These are phyloP conservation scores for Sugiyamaella floridensis DNA, from an alignment of 805 yeast genomes.

Conservation along the genomic window DNA sequence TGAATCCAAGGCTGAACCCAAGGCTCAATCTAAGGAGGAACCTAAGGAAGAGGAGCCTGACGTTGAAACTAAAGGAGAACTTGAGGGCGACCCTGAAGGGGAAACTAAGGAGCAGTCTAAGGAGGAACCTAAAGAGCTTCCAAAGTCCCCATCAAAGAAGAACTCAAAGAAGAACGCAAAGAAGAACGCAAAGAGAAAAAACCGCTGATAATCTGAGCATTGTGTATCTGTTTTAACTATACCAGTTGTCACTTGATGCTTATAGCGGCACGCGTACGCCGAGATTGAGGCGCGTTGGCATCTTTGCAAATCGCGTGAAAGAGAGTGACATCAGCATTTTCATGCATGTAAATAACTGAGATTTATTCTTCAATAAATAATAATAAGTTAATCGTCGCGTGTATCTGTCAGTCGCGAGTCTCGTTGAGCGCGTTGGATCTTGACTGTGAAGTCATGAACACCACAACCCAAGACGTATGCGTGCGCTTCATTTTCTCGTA, in stretches of 20 bases:
- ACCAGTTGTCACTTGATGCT: too few species aligned
- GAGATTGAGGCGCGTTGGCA: too few species aligned
- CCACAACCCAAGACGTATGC: conserved; percentile 10
- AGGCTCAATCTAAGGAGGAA: neutral
- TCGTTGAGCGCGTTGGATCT: conserved; percentile 5
- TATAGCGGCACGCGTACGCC: too few species aligned
- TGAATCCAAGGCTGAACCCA: neutral
- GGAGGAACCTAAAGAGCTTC: neutral
- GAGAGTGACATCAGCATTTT: neutral
- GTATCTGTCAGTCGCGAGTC: conserved; percentile 4
- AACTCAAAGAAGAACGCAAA: neutral
- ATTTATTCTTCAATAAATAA: neutral
- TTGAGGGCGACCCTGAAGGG: neutral
- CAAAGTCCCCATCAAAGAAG: neutral
- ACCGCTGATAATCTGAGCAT: neutral
- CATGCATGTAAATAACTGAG: conserved; percentile 7
- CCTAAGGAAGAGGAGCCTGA: neutral
- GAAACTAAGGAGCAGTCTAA: neutral
- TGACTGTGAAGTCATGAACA: conserved; percentile 7
- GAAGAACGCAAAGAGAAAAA: neutral
- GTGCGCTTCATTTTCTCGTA: conserved; percentile 12
- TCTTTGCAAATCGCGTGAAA: neutral
- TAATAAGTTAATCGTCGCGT: neutral
- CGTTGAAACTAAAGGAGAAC: neutral
- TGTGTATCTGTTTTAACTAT: neutral